Conservation (phyloP, 169 alveolate genomes). For the Plasmodium coatneyi region DNA sequence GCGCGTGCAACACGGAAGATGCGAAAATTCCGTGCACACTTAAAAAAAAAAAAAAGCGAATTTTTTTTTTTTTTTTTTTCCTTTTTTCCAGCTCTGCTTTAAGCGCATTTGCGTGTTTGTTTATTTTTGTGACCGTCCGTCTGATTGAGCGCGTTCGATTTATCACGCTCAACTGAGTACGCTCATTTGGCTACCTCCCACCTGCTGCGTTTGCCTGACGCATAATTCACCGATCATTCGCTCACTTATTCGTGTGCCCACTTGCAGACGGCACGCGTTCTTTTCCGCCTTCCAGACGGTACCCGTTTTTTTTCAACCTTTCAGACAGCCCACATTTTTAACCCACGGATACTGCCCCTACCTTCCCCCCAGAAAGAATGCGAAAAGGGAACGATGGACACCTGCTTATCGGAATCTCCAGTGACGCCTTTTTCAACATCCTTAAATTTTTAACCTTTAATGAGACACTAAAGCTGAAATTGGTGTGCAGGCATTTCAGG, state of each 20-base stretch:
- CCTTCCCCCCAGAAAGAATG: slow-evolving; percentile 13
- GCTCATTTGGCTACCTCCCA: background rate
- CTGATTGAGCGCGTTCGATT: background rate
- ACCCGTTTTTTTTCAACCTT: too few relatives aligned
- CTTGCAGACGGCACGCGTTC: background rate
- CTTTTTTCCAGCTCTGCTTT: background rate
- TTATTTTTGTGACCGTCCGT: background rate
- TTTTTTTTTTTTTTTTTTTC: background rate
- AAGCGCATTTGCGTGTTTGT: background rate
- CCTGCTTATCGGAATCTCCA: slow-evolving; percentile 9
- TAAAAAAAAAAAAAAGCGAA: background rate
- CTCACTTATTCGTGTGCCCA: background rate
- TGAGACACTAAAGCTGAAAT: slow-evolving; percentile 30
- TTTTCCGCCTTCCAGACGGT: too few relatives aligned
- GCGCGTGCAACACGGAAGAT: background rate
- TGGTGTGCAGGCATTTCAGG: slow-evolving; percentile 17
- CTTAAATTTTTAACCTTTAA: slow-evolving; percentile 37
- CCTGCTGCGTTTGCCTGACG: background rate
- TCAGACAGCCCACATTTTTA: background rate
- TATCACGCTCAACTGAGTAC: background rate
- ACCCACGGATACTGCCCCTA: background rate
- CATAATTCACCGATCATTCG: background rate
- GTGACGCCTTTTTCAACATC: slow-evolving; percentile 16
- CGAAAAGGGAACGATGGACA: background rate
- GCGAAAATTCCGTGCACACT: background rate